phyloP scores from a whole-genome alignment of 1,284 basidiomycete genomes.

The Farysia itapuensis region DNA sequence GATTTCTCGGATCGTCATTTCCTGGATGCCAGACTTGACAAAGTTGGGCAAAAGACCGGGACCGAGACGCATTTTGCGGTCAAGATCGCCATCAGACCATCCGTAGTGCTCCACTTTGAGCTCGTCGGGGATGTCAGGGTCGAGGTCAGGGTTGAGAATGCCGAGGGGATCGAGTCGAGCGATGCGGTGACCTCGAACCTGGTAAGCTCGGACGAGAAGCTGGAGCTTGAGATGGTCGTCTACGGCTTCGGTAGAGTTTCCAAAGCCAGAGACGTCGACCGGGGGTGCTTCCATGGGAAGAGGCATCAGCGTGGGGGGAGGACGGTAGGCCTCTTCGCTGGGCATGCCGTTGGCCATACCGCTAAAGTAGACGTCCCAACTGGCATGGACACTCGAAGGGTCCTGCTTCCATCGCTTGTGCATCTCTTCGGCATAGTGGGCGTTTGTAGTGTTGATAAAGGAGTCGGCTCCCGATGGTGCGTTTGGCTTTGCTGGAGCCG shows the following conservation, averaged over 20 bases:
- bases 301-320: slow-evolving; percentile 70
- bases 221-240: slow-evolving; percentile 79
- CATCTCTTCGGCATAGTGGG: slow-evolving; percentile 90
- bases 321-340: slow-evolving; percentile 79
- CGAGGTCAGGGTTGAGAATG: slow-evolving; percentile 83
- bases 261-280: slow-evolving; percentile 66
- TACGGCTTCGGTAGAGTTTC: slow-evolving; percentile 71
- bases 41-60: slow-evolving; percentile 93
- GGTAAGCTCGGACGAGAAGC: slow-evolving; percentile 78
- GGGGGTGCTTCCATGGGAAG: slow-evolving; percentile 79
- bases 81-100: slow-evolving; percentile 88
- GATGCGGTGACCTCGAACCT: slow-evolving; percentile 96
- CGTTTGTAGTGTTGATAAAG: slow-evolving; percentile 71
- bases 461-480: slow-evolving; percentile 48
- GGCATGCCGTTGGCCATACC: slow-evolving; percentile 87
- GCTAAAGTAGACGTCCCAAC: slow-evolving; percentile 93
- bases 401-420: slow-evolving; percentile 63
- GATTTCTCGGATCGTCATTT: slow-evolving; percentile 88
- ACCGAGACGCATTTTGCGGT: slow-evolving; percentile 90
- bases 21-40: slow-evolving; percentile 78
- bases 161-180: slow-evolving; percentile 94
- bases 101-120: slow-evolving; percentile 69
- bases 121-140: slow-evolving; percentile 49
- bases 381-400: slow-evolving; percentile 86
- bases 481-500: slow-evolving; percentile 37